Base-by-base conservation (phyloP, 257 asterid genomes). In the Plectranthus barbatus region DNA sequence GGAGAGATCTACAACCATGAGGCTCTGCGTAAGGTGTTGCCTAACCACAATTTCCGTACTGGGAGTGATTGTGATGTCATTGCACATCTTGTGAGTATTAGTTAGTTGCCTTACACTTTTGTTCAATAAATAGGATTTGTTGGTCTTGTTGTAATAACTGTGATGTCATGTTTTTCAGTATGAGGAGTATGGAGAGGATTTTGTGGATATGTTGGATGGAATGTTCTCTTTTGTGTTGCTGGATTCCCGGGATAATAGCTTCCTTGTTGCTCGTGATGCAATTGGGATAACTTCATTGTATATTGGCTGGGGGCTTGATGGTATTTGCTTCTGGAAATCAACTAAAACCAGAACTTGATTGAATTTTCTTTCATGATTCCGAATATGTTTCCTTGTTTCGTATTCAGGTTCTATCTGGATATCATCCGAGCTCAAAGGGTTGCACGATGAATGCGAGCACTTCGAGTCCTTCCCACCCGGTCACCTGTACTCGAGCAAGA, bases 291-390 rank as follows among this genome's bases (percentile, higher is more conserved):
- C 99, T 55, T 83, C 99, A 36, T 86, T 90, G 12, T 93, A 90
- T 39, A 86, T 93, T 47, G 99, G 99, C n/a, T 87, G 97, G 97
- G 97, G 96, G 51, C 95, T 87, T 56, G 99, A 93, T 75, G 99
- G 99, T 90, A 79, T 26, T 12, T 60, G 18, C 37, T 67, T 63
- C 52, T 26, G 31, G 31, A 26, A 26, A 26, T 26, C 31, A 26
- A 26, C 31, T 2, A 26, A 11, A 36, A 23, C 1, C 33, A 7
- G 53, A 20, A 9, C 59, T 41, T 2, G 12, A 12, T 26, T 60
- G 36, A 5, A 15, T 24, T 5, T 50, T n/a, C 46, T 39, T 9
- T 9, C 13, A 20, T 18, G 29, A 15, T n/a, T 29, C 13, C 42
- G 6, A 23, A 26, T 19, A 33, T 26, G 3, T 12, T 33, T 65